Base-by-base conservation (phyloP, 257 asterid genomes). In the Primulina eburnea region DNA sequence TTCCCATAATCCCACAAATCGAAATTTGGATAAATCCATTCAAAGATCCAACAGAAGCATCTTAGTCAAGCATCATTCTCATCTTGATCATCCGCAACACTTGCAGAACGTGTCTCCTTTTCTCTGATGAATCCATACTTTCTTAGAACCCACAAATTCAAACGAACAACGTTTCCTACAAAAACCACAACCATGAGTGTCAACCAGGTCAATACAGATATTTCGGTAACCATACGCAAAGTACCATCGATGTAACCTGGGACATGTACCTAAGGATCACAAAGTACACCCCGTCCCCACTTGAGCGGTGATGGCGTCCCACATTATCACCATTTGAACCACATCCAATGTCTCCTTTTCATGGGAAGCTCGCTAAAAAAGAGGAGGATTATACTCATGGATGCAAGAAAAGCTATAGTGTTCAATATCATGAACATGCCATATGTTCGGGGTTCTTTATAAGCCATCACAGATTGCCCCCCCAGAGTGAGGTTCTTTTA, bases 81-180 rank as follows among this genome's bases (percentile, higher is more conserved):
- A 21, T 71, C 67, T 8, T 64, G 53, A 59, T 71, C 75, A 37
- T 68, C 72, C 10, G 29, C 68, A 50, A 55, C 64, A 56, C 17
- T 33, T 35, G 67, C 65, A 7, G 47, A 11, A 43, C 6, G 18
- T 8, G 38, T 75, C 68, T 55, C 65, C 33, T 71, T 82, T 59
- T 67, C 72, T 43, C 67, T 67, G 50, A 83, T 61, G 29, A 37
- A 75, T 14, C 87, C 85, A 60, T 72, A 80, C 65, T 78, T 78
- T 34, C 85, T 73, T 4, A 83, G 55, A 33, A 83, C 24, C 85
- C 85, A 74, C 34, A 83, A 53, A 72, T 83, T 83, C 85, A 80
- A 50, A 60, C 82, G 56, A 65, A 71, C 61, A 8, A 52, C 21
- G n/a, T 83, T 80, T 47, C 85, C 83, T 16, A 78, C 30, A 28